phyloP scores from a whole-genome alignment of 1,284 basidiomycete species.

The Spongispora temasekensis region DNA sequence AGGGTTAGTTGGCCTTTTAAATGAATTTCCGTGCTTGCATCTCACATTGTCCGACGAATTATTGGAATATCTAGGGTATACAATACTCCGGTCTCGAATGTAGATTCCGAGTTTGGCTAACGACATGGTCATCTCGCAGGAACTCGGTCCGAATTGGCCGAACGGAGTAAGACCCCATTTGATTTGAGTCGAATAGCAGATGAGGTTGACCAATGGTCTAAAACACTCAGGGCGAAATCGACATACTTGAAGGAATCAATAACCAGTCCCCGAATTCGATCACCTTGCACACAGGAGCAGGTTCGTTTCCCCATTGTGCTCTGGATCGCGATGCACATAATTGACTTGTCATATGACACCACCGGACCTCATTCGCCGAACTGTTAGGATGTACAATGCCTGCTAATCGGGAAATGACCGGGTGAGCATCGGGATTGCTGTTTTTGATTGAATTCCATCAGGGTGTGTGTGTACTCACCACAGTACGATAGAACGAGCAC shows the following conservation, averaged over 20 bases:
- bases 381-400: slow-evolving; percentile 65
- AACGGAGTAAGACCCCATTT: slow-evolving; percentile 13
- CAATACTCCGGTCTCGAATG: neutral
- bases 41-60: slow-evolving; percentile 6
- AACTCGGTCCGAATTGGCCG: slow-evolving; percentile 28
- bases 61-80: slow-evolving; percentile 13
- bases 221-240: slow-evolving; percentile 50
- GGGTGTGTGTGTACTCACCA: slow-evolving; percentile 2
- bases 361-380: too few relatives aligned
- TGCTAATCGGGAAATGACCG: slow-evolving; percentile 44
- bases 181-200: too few relatives aligned
- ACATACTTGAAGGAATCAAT: slow-evolving; percentile 72
- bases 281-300: slow-evolving; percentile 62
- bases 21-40: neutral
- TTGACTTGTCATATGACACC: too few relatives aligned
- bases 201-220: neutral
- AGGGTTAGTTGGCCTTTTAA: slow-evolving; percentile 22
- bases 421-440: slow-evolving; percentile 39
- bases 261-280: slow-evolving; percentile 52
- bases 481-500: slow-evolving; percentile 15
- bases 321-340: too few relatives aligned
- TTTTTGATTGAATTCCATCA: neutral
- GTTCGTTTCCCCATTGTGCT: slow-evolving; percentile 11
- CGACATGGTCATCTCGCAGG: slow-evolving; percentile 10
- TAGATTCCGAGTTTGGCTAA: neutral